Conservation (phyloP, 2,329 filamentous ascomycete species). For the Cladosporium austrohemisphaericum region DNA sequence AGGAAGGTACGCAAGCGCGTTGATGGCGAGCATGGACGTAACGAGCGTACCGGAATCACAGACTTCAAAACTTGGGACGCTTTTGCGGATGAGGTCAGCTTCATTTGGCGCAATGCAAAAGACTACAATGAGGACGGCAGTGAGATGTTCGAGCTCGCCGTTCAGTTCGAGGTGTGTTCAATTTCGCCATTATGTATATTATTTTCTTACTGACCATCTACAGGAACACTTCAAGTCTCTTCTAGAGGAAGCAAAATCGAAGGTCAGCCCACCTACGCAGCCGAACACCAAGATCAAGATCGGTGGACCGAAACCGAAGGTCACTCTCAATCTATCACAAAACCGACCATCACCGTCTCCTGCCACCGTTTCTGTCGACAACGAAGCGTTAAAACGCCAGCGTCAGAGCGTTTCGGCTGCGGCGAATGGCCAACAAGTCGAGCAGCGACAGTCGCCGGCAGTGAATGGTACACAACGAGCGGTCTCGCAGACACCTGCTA, state of each 20-base stretch:
- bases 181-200: background rate
- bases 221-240: slow-evolving; percentile 67
- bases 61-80: slow-evolving; percentile 79
- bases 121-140: slow-evolving; percentile 92
- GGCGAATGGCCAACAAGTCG: slow-evolving; percentile 39
- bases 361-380: slow-evolving; percentile 52
- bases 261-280: slow-evolving; percentile 67
- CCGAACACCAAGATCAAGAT: slow-evolving; percentile 76
- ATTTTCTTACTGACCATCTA: slow-evolving; percentile 14
- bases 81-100: slow-evolving; percentile 73
- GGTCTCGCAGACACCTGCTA: slow-evolving; percentile 29
- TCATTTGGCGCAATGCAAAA: slow-evolving; percentile 83
- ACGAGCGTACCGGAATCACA: slow-evolving; percentile 56
- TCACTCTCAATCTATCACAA: slow-evolving; percentile 37
- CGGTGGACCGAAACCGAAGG: slow-evolving; percentile 42
- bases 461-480: slow-evolving; percentile 30
- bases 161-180: slow-evolving; percentile 67
- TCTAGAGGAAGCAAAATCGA: slow-evolving; percentile 67
- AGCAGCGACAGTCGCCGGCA: slow-evolving; percentile 24
- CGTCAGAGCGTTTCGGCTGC: slow-evolving; percentile 50
- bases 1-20: slow-evolving; percentile 73
- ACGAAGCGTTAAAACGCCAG: slow-evolving; percentile 51
- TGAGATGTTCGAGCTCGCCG: slow-evolving; percentile 72
- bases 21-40: slow-evolving; percentile 66
- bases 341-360: slow-evolving; percentile 36